Evolutionary conservation across 2,329 filamentous ascomycete species (phyloP).

Genomic region (Arthrobotrys musiformis): DNA sequence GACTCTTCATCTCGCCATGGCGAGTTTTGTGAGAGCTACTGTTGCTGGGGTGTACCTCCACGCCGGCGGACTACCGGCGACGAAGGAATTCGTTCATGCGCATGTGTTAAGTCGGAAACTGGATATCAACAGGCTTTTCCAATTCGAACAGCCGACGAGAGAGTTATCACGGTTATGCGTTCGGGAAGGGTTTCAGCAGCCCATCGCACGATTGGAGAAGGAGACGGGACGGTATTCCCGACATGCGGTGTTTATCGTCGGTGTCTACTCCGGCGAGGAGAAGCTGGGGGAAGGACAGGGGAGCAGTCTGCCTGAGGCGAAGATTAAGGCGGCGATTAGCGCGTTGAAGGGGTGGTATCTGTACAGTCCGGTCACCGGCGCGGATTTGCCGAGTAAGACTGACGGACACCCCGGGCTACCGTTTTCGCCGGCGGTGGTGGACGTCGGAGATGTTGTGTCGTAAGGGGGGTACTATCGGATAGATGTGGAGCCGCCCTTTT

Average conservation of each 20-base stretch:
- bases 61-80: slow-evolving; percentile 75
- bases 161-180: slow-evolving; percentile 86
- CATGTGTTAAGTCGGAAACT: slow-evolving; percentile 85
- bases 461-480: slow-evolving; percentile 53
- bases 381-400: slow-evolving; percentile 67
- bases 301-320: slow-evolving; percentile 78
- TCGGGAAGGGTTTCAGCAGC: slow-evolving; percentile 86
- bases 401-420: slow-evolving; percentile 61
- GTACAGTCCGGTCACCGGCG: slow-evolving; percentile 75
- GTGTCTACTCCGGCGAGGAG: slow-evolving; percentile 89
- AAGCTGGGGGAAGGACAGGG: slow-evolving; percentile 92
- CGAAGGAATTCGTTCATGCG: slow-evolving; percentile 81
- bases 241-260: slow-evolving; percentile 91
- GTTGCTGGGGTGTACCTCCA: slow-evolving; percentile 88
- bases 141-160: slow-evolving; percentile 82
- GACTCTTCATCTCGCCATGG: slow-evolving; percentile 67
- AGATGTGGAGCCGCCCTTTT: too few species aligned
- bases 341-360: slow-evolving; percentile 95
- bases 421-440: slow-evolving; percentile 70
- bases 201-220: slow-evolving; percentile 84
- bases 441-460: slow-evolving; percentile 69
- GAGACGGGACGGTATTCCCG: slow-evolving; percentile 88
- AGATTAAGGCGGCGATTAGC: slow-evolving; percentile 81
- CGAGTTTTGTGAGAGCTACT: slow-evolving; percentile 83
- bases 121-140: slow-evolving; percentile 80